These are phyloP conservation scores for Cercospora janseana DNA, from an alignment of 2,329 filamentous ascomycete genomes.

Conservation along the genomic window DNA sequence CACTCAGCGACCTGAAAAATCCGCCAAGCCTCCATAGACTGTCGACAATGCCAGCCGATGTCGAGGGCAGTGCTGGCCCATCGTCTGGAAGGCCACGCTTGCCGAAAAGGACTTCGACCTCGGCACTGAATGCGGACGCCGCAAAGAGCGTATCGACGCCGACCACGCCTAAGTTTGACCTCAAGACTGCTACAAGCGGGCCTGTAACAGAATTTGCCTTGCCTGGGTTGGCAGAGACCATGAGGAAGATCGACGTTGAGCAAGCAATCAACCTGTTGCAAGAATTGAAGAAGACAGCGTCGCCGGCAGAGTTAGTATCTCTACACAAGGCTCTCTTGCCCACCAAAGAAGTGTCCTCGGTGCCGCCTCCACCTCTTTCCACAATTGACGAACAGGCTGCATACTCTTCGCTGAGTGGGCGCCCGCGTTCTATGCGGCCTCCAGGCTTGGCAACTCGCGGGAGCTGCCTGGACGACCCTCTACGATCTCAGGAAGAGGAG, in stretches of 20 bases:
- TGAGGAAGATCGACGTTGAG: conserved; percentile 43
- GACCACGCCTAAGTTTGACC: conserved; percentile 20
- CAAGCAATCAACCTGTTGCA: conserved; percentile 48
- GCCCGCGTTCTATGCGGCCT: conserved; percentile 41
- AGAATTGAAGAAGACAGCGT: conserved; percentile 49
- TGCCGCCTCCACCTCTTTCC: conserved; percentile 21
- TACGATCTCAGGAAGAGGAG: conserved; percentile 20
- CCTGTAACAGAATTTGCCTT: conserved; percentile 8
- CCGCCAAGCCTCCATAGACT: conserved; percentile 14
- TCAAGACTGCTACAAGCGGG: conserved; percentile 10
- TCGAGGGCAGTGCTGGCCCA: too few relatives aligned
- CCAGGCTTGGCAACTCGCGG: conserved; percentile 39
- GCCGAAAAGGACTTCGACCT: conserved; percentile 15
- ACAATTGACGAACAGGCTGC: conserved; percentile 24
- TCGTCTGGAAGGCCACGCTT: conserved; percentile 10
- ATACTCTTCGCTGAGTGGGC: conserved; percentile 15
- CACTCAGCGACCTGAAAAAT: conserved; percentile 13
- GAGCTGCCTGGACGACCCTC: conserved; percentile 21
- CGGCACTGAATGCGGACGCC: conserved; percentile 14
- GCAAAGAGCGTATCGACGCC: conserved; percentile 12
- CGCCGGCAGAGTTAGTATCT: conserved; percentile 50
- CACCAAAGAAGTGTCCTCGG: conserved; percentile 30
- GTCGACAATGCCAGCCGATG: conserved; percentile 16
- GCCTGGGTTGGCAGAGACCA: conserved; percentile 22
- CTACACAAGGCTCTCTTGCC: conserved; percentile 40